A percentile compares a stretch with the other conserved stretches of the same genome.
Evolutionary conservation across 495 filamentous ascomycete genomes (phyloP).

Genomic region (Platismatia glauca): DNA sequence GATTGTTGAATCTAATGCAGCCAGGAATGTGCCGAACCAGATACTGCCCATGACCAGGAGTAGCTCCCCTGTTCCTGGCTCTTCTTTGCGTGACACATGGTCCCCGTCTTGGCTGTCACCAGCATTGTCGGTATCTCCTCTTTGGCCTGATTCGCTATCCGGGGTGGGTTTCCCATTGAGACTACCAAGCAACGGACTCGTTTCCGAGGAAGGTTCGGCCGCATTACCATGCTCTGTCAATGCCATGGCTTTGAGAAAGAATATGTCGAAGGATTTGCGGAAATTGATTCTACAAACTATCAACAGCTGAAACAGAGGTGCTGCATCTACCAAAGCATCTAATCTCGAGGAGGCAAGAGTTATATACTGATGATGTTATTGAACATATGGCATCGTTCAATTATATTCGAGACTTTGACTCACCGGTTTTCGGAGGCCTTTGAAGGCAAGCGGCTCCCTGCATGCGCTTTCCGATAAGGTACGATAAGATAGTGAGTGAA

Average conservation of each 20-base stretch:
- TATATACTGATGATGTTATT: too few relatives aligned
- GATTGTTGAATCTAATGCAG: slow-evolving; percentile 71
- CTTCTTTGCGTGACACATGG: slow-evolving; percentile 28
- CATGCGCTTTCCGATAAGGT: too few relatives aligned
- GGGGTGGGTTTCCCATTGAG: background rate
- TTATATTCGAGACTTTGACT: too few relatives aligned
- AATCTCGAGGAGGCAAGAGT: too few relatives aligned
- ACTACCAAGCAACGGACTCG: slow-evolving; percentile 18
- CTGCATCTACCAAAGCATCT: too few relatives aligned
- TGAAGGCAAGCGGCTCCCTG: too few relatives aligned
- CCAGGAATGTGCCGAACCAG: slow-evolving; percentile 76
- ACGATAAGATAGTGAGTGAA: too few relatives aligned
- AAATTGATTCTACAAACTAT: too few relatives aligned
- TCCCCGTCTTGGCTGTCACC: slow-evolving; percentile 19
- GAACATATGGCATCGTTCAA: too few relatives aligned
- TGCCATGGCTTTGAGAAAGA: background rate
- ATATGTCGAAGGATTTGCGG: too few relatives aligned
- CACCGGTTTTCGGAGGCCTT: too few relatives aligned
- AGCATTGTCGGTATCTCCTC: background rate
- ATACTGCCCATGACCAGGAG: slow-evolving; percentile 40
- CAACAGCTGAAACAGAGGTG: too few relatives aligned
- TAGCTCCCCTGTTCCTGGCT: slow-evolving; percentile 37
- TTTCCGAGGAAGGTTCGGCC: slow-evolving; percentile 6
- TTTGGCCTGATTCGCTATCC: background rate
- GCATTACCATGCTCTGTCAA: background rate